A percentile compares a stretch with the other conserved stretches of the same genome.
These are phyloP conservation scores for Starmera amethionina DNA, from an alignment of 805 yeast species.

Conservation along the genomic window DNA sequence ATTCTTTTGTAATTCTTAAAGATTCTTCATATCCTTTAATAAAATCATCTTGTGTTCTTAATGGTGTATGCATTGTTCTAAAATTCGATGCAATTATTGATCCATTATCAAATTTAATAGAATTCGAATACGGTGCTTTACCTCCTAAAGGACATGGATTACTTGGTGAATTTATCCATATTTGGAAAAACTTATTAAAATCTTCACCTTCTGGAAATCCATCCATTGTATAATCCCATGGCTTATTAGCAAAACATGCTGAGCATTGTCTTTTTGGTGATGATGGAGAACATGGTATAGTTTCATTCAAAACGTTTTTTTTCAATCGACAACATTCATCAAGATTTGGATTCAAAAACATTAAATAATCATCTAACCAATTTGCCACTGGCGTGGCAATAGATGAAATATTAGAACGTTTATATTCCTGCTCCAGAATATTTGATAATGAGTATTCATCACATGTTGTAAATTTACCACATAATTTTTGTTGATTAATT, in stretches of 20 bases:
- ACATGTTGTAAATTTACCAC: slow-evolving; percentile 86
- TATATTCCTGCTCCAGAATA: slow-evolving; percentile 75
- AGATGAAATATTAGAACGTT: slow-evolving; percentile 52
- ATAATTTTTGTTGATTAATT: slow-evolving; percentile 57
- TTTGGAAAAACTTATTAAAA: slow-evolving; percentile 60
- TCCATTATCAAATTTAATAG: slow-evolving; percentile 37
- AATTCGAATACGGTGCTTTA: slow-evolving; percentile 74
- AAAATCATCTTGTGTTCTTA: slow-evolving; percentile 76
- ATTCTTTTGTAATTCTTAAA: slow-evolving; percentile 50
- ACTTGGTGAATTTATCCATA: slow-evolving; percentile 80
- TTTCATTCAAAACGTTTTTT: slow-evolving; percentile 36
- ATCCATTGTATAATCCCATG: slow-evolving; percentile 64
- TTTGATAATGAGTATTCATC: slow-evolving; percentile 70
- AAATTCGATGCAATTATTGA: slow-evolving; percentile 53
- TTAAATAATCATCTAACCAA: slow-evolving; percentile 88
- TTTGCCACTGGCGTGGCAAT: slow-evolving; percentile 77
- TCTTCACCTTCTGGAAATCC: slow-evolving; percentile 73
- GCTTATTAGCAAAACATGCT: slow-evolving; percentile 54
- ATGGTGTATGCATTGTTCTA: slow-evolving; percentile 69
- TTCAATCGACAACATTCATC: slow-evolving; percentile 78
- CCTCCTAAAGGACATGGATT: slow-evolving; percentile 95
- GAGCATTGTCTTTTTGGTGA: slow-evolving; percentile 66
- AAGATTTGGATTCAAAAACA: slow-evolving; percentile 78
- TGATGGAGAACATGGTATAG: slow-evolving; percentile 50
- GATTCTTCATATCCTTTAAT: slow-evolving; percentile 73